Evolutionary conservation across 768 basidiomycete genomes (phyloP), one percentile per base, ranked within the genome.

Genomic region (Suillus spraguei): DNA sequence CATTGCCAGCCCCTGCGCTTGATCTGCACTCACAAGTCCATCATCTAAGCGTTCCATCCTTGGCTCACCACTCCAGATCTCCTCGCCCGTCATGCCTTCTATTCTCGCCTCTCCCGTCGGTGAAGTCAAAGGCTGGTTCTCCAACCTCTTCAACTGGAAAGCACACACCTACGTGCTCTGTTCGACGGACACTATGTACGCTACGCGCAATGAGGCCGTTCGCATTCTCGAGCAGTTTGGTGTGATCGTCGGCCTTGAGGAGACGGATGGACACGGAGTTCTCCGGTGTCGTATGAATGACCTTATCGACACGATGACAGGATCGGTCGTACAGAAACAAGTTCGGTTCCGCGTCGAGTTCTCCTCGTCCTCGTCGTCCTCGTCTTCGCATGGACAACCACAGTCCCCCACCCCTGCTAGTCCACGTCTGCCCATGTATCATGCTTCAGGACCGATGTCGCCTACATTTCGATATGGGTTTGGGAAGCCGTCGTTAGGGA

Each of bases 141-240:
- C 94, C 24, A 97, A 92, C 68, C 80, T 99, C 36, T 98, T 99
- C 81, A 92, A 88, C 75, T 97, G 94, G 92, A 95, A 92, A 71
- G 81, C 83, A 38, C 85, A 86, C 60, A 76, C 81, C 28, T 81
- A 76, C 70, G 73, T 77, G 64, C 74, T 87, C 35, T 89, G 87
- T 71, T 91, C 90, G 5, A 67, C 76, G 17, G 81, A 85, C 62
- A 83, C 85, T 63, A 69, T 87, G 49, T 75, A 76, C 17, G 81
- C 82, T 41, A 95, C 94, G 6, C 85, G 91, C 13, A 73, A 82
- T 39, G 87, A 90, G 67, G 82, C 87, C 58, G 79, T 82, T 17
- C 80, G 87, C 5, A 78, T 95, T 53, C 84, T 92, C 59, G 83
- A 88, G 63, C 78, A 78, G 42, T 76, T 91, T 28, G 92, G 92